phyloP scores from a whole-genome alignment of 2,329 filamentous ascomycete genomes.

The Bertia moriformis region DNA sequence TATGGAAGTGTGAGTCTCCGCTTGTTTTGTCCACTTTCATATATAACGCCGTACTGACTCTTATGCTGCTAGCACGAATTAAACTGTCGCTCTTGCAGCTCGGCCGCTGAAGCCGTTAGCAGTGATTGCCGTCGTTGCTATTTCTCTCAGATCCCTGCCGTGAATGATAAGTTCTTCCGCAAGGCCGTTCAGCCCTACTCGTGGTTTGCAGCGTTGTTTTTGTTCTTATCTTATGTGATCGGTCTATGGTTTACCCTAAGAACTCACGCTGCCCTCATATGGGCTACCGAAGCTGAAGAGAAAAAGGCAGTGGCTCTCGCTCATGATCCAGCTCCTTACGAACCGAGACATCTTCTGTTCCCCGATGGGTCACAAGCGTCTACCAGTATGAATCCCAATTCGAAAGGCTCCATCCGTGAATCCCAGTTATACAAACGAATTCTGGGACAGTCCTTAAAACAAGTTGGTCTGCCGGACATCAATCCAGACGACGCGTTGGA shows the following conservation, averaged over 20 bases:
- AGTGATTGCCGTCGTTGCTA: constrained; percentile 84
- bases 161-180: constrained; percentile 77
- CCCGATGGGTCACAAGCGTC: constrained; percentile 9
- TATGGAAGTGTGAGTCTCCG: constrained; percentile 54
- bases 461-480: constrained; percentile 54
- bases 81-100: constrained; percentile 58
- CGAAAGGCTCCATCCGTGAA: constrained; percentile 62
- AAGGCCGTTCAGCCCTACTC: constrained; percentile 88
- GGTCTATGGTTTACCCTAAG: constrained; percentile 89
- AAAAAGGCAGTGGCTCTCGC: constrained; percentile 36
- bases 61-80: constrained; percentile 55
- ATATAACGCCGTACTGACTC: not conserved
- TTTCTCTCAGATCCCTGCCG: constrained; percentile 73
- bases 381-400: constrained; percentile 27
- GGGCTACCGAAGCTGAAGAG: constrained; percentile 73
- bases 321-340: not conserved
- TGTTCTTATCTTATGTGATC: constrained; percentile 88
- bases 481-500: constrained; percentile 27
- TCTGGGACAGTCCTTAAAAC: constrained; percentile 74
- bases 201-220: constrained; percentile 68
- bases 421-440: constrained; percentile 87
- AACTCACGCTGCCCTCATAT: constrained; percentile 92
- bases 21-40: not conserved
- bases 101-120: constrained; percentile 22
- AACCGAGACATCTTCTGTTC: constrained; percentile 8